A percentile compares a stretch with the other conserved stretches of the same genome.
Evolutionary conservation across 106 monocot species (phyloP).

Genomic region (Hemerocallis citrina): DNA sequence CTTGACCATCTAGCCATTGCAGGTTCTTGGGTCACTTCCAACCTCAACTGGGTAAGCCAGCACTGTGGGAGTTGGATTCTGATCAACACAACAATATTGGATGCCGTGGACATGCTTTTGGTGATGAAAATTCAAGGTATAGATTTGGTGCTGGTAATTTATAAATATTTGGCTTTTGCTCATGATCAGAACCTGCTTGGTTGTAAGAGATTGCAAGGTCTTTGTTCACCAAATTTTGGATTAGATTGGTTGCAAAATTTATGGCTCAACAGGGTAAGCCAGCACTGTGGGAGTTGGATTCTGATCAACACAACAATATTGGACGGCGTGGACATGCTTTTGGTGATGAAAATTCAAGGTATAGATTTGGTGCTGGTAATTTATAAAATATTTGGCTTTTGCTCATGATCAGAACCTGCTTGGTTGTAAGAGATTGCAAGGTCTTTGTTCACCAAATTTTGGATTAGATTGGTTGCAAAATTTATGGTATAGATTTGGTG

Average conservation of each 20-base stretch:
- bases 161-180: neutral
- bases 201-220: too few species aligned
- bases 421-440: too few species aligned
- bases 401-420: neutral
- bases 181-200: neutral
- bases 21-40: slow-evolving; percentile 95
- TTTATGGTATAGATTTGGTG: too few species aligned
- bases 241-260: too few species aligned
- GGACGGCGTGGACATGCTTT: slow-evolving; percentile 35
- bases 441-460: too few species aligned
- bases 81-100: slow-evolving; percentile 79
- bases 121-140: slow-evolving; percentile 53
- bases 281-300: slow-evolving; percentile 77
- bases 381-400: neutral
- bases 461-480: too few species aligned
- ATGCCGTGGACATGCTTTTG: slow-evolving; percentile 24
- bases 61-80: slow-evolving; percentile 77
- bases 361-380: neutral
- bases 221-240: too few species aligned
- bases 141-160: neutral
- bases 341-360: slow-evolving; percentile 49
- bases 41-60: slow-evolving; percentile 68
- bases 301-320: slow-evolving; percentile 73
- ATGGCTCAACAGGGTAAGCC: slow-evolving; percentile 70
- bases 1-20: slow-evolving; percentile 12